Evolutionary conservation across 441 rosid genomes (phyloP).

Genomic region (Melastoma candidum): DNA sequence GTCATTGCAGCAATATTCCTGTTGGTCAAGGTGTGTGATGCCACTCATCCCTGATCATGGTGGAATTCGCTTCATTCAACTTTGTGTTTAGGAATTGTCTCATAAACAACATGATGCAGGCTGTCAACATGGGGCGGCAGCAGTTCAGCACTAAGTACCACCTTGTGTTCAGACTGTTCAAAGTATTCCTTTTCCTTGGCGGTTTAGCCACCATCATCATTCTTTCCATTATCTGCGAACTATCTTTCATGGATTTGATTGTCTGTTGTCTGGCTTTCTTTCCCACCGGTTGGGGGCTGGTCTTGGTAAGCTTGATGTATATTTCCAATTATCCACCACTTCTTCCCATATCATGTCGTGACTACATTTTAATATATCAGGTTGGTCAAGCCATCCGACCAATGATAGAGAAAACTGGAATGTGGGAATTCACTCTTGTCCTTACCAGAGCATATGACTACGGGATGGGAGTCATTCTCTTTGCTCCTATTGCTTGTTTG

Average conservation of each 20-base stretch:
- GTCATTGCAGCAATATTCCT: conserved; percentile 75
- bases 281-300: conserved; percentile 97
- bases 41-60: neutral
- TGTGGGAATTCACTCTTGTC: conserved; percentile 70
- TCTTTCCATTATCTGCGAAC: conserved; percentile 60
- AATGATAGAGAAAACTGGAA: conserved; percentile 50
- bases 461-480: conserved; percentile 85
- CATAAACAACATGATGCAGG: conserved; percentile 32
- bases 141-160: conserved; percentile 72
- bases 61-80: neutral
- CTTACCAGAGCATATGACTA: conserved; percentile 85
- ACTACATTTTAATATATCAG: conserved; percentile 25
- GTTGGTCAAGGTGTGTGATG: conserved; percentile 56
- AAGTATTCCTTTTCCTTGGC: conserved; percentile 80
- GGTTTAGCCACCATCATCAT: conserved; percentile 49
- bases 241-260: conserved; percentile 64
- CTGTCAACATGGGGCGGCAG: conserved; percentile 78
- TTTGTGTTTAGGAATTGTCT: neutral
- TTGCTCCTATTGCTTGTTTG: conserved; percentile 74
- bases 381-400: conserved; percentile 90
- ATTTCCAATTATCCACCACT: neutral
- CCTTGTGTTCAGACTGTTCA: conserved; percentile 65
- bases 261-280: conserved; percentile 85
- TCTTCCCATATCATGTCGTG: too few species aligned
- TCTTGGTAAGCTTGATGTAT: conserved; percentile 47